Evolutionary conservation across 495 filamentous ascomycete species (phyloP), one percentile per base, ranked within the genome.

Genomic region (Chaetomium cochliodes): DNA sequence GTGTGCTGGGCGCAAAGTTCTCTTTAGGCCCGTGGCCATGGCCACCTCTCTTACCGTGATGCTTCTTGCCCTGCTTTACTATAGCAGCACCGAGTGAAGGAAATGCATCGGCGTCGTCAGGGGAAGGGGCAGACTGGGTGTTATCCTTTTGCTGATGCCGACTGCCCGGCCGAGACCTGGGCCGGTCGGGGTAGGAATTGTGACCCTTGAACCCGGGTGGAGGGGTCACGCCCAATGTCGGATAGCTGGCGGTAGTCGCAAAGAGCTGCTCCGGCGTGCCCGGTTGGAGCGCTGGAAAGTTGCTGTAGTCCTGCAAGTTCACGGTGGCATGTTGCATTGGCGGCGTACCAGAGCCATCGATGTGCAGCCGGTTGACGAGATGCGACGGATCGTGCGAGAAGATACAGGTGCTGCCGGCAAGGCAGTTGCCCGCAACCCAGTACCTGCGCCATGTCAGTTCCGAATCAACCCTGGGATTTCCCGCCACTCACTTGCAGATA

Each of bases 311-410:
- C 65, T 91, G 88, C 37, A 96, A 82, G 65, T 96, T 91, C 68
- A 96, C 88, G 62, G 87, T 85, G 15, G 87, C 82, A 33, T 66
- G 74, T 65, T 78, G 88, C 73, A 61, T 80, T 52, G 88, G 86
- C 58, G 88, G 80, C 58, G 85, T 85, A 62, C 79, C 82, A 53
- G 81, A 83, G 47, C 88, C 87, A 50, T 85, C 82, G 25, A 92
- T 73, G 64, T 82, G 84, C 41, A 92, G 80, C 58, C 82, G 85
- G 69, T 85, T 88, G 65, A 91, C 81, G n/a, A 91, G 82, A 65
- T 88, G 83, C 5, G 92, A 87, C 12, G 96, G 96, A 69, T 99
- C 96, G 73, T 99, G 96, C 13, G 93, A 97, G 81, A 99, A 99
- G 63, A 96, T 89, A 76, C 96, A 99, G 15, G 92, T 92, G 63